Evolutionary conservation across 164 flowering plant species (phyloP).

Genomic region (Macadamia tetraphylla): DNA sequence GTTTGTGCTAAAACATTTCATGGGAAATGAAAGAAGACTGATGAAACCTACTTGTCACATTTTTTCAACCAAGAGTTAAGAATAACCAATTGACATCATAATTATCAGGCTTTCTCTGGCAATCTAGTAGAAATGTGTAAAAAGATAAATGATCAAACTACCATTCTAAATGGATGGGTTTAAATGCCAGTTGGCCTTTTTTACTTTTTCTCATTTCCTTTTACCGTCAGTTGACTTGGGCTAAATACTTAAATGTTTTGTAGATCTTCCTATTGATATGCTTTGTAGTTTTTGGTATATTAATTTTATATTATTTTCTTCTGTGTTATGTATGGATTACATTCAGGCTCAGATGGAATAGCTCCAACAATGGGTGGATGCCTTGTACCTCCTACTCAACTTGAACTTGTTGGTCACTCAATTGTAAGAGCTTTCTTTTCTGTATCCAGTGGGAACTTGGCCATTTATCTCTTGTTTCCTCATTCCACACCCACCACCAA

Average conservation of each 20-base stretch:
- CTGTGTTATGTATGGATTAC: not conserved
- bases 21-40: not conserved
- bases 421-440: constrained; percentile 53
- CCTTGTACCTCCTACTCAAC: constrained; percentile 53
- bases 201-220: too few species aligned
- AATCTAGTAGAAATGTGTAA: not conserved
- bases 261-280: not conserved
- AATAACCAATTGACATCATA: not conserved
- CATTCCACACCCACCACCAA: not conserved
- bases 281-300: not conserved
- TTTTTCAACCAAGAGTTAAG: not conserved
- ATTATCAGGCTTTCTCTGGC: not conserved
- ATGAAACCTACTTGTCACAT: not conserved
- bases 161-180: not conserved
- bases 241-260: not conserved
- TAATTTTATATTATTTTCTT: not conserved
- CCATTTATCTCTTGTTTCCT: constrained; percentile 20
- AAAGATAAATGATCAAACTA: not conserved
- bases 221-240: not conserved
- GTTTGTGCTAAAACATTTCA: not conserved
- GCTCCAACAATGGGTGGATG: constrained; percentile 36
- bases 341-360: constrained; percentile 30
- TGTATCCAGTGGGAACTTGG: constrained; percentile 77
- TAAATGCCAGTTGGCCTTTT: not conserved
- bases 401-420: constrained; percentile 88